These are phyloP conservation scores for Oldenlandia corymbosa DNA, from an alignment of 257 asterid species.

Conservation along the genomic window DNA sequence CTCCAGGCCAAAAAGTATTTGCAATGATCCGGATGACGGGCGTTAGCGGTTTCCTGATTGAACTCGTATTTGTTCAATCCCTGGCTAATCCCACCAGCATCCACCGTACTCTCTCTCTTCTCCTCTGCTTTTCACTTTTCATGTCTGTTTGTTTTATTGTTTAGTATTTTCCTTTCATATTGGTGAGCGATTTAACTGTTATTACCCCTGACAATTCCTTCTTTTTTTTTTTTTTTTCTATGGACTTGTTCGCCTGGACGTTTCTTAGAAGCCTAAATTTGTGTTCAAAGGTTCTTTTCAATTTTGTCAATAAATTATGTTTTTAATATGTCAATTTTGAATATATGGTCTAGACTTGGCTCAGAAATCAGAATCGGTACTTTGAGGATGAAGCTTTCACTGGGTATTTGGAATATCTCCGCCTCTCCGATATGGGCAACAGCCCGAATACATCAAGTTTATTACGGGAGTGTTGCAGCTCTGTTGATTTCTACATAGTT, in stretches of 20 bases:
- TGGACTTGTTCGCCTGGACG: no score
- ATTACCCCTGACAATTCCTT: no score
- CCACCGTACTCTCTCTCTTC: conserved; percentile 48
- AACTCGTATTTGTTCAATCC: conserved; percentile 89
- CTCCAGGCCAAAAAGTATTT: conserved; percentile 46
- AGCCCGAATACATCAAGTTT: conserved; percentile 77
- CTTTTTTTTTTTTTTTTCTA: no score
- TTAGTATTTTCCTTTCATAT: background rate
- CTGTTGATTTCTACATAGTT: background rate
- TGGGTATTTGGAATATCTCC: conserved; percentile 89
- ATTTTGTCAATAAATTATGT: no score
- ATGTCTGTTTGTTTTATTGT: conserved; percentile 3
- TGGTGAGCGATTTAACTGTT: background rate
- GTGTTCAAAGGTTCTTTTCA: no score
- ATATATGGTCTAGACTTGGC: conserved; percentile 66
- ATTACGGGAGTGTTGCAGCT: conserved; percentile 48
- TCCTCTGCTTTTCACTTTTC: no score
- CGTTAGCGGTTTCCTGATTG: conserved; percentile 85
- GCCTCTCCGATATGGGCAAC: conserved; percentile 96
- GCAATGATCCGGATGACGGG: conserved; percentile 92
- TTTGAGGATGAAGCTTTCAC: conserved; percentile 92
- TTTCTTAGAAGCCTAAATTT: no score
- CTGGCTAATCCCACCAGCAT: conserved; percentile 89
- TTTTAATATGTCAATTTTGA: background rate
- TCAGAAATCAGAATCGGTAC: conserved; percentile 89